Conservation (phyloP, 1,284 basidiomycete genomes). For the Puccinia sorghi region DNA sequence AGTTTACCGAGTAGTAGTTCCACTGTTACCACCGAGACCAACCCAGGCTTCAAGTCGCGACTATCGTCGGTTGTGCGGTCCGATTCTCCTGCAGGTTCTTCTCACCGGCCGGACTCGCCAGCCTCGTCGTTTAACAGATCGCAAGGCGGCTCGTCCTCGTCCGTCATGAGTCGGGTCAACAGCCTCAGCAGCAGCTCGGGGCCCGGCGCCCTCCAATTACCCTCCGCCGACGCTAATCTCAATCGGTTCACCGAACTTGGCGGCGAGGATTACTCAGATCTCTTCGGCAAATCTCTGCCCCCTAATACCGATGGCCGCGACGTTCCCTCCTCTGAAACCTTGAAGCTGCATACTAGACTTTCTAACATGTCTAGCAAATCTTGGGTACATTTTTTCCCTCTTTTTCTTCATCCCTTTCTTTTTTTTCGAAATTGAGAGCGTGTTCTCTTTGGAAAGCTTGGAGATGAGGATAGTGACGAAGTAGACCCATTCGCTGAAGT, state of each 20-base stretch:
- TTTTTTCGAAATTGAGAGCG: neutral
- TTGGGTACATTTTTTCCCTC: slow-evolving; percentile 65
- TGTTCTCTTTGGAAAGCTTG: slow-evolving; percentile 63
- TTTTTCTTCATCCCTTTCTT: too few relatives aligned
- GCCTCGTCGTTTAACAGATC: slow-evolving; percentile 59
- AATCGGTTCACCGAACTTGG: slow-evolving; percentile 51
- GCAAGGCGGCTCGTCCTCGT: neutral
- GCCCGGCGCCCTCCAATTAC: neutral
- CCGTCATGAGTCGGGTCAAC: neutral
- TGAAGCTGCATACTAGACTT: slow-evolving; percentile 77
- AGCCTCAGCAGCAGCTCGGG: neutral
- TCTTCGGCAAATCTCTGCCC: slow-evolving; percentile 52
- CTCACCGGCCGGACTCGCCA: slow-evolving; percentile 68
- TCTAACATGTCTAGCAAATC: slow-evolving; percentile 69
- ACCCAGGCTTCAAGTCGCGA: neutral
- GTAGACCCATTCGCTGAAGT: slow-evolving; percentile 94
- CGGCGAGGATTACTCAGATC: slow-evolving; percentile 55
- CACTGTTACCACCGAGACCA: neutral
- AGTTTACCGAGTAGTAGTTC: slow-evolving; percentile 28
- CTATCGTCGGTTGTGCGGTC: slow-evolving; percentile 63
- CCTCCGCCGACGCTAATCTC: slow-evolving; percentile 76
- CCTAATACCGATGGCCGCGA: slow-evolving; percentile 18
- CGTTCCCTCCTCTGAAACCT: slow-evolving; percentile 58
- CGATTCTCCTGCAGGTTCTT: slow-evolving; percentile 56
- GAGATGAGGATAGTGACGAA: slow-evolving; percentile 77